Evolutionary conservation across 495 filamentous ascomycete species (phyloP).

Genomic region (Cryomyces antarcticus): DNA sequence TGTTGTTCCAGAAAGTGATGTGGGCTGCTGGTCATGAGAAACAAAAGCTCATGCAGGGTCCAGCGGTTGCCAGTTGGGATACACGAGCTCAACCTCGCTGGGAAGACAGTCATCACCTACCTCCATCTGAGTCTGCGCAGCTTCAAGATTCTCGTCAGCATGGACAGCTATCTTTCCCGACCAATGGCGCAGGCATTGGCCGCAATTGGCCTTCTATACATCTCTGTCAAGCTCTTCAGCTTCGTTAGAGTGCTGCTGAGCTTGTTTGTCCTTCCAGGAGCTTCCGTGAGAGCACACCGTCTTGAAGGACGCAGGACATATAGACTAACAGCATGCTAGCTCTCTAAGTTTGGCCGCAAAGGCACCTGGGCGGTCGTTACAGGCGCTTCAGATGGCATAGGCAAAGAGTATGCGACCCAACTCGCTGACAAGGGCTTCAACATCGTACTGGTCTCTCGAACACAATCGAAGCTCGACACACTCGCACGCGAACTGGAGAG

Average conservation of each 20-base stretch:
- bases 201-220: slow-evolving; percentile 24
- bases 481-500: slow-evolving; percentile 55
- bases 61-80: no score
- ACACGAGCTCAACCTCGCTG: no score
- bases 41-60: no score
- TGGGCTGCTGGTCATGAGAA: no score
- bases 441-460: slow-evolving; percentile 81
- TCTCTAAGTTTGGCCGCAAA: slow-evolving; percentile 74
- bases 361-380: slow-evolving; percentile 91
- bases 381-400: slow-evolving; percentile 88
- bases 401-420: slow-evolving; percentile 87
- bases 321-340: slow-evolving; percentile 26
- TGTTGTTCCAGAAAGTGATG: no score
- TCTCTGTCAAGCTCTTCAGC: slow-evolving; percentile 34
- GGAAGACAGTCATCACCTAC: no score
- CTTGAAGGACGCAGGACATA: background rate
- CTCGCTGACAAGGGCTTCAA: slow-evolving; percentile 87
- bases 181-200: slow-evolving; percentile 8
- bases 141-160: background rate
- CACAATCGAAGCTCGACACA: slow-evolving; percentile 63
- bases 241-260: slow-evolving; percentile 47
- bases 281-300: slow-evolving; percentile 26
- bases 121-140: no score
- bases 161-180: background rate
- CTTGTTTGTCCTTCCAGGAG: slow-evolving; percentile 56